Evolutionary conservation across 345 rosid genomes (phyloP).

Genomic region (Boechera divaricarpa): DNA sequence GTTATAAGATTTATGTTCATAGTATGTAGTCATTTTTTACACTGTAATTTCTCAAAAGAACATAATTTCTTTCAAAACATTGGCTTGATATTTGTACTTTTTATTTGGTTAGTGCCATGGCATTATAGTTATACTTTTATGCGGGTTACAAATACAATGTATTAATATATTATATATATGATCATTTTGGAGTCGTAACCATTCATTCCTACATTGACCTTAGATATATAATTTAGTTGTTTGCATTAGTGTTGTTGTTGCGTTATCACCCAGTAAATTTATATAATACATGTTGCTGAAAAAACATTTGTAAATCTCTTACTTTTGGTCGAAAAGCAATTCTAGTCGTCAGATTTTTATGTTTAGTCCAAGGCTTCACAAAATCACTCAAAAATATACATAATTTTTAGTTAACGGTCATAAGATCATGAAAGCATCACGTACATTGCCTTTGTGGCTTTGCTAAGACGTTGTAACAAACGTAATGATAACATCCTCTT

Average conservation of each 20-base stretch:
- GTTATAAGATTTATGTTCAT: neutral
- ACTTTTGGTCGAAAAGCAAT: neutral
- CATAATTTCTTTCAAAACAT: neutral
- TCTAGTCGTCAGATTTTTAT: neutral
- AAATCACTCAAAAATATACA: neutral
- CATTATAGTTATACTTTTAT: no score
- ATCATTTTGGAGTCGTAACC: no score
- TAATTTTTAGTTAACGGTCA: slow-evolving; percentile 9
- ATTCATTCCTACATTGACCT: no score
- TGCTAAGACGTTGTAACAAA: slow-evolving; percentile 20
- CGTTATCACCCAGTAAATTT: no score
- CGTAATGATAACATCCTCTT: slow-evolving; percentile 24
- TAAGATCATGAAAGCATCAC: slow-evolving; percentile 32
- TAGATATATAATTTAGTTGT: neutral
- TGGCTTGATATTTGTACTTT: neutral
- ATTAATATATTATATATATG: no score
- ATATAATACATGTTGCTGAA: no score
- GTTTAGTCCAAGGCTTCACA: neutral
- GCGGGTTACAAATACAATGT: no score
- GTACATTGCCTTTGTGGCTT: slow-evolving; percentile 10
- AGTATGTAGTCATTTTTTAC: no score
- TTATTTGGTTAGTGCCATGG: no score
- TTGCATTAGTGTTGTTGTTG: neutral
- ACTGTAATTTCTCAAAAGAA: neutral
- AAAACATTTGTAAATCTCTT: no score